These are phyloP conservation scores for Wolfiporia cocos DNA, from an alignment of 1,284 basidiomycete genomes.

Conservation along the genomic window DNA sequence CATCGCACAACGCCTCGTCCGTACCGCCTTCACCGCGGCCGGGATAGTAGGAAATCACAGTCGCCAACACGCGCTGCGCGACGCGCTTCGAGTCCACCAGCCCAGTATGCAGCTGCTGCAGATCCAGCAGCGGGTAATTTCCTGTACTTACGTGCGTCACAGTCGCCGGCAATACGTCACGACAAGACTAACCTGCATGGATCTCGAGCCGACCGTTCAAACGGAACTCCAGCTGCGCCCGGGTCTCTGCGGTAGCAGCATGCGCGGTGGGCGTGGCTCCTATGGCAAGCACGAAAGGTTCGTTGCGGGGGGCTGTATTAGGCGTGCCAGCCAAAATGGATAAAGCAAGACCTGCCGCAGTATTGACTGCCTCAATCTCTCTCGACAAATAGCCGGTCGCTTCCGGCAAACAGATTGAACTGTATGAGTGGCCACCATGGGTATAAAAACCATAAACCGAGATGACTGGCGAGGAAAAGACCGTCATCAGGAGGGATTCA, in stretches of 20 bases:
- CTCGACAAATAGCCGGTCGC: constrained; percentile 61
- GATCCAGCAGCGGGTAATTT: constrained; percentile 80
- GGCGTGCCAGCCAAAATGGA: constrained; percentile 35
- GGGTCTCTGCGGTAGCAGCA: constrained; percentile 53
- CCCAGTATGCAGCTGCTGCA: constrained; percentile 77
- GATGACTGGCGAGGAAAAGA: constrained; percentile 48
- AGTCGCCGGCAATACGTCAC: not conserved
- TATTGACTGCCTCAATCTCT: constrained; percentile 72
- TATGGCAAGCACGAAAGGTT: constrained; percentile 68
- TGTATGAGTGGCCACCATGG: constrained; percentile 76
- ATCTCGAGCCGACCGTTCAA: constrained; percentile 62
- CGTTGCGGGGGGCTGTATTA: constrained; percentile 25
- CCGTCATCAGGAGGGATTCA: constrained; percentile 43
- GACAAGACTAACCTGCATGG: constrained; percentile 54
- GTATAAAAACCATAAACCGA: constrained; percentile 81
- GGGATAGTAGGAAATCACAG: constrained; percentile 75
- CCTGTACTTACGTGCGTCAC: constrained; percentile 32
- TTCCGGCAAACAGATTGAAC: constrained; percentile 55
- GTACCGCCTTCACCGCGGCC: constrained; percentile 50
- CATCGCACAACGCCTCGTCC: constrained; percentile 78
- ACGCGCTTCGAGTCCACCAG: constrained; percentile 53
- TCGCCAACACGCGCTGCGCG: constrained; percentile 65
- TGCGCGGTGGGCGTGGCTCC: constrained; percentile 88
- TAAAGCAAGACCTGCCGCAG: constrained; percentile 55
- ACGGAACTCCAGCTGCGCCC: constrained; percentile 36